Evolutionary conservation across 768 basidiomycete genomes (phyloP), one percentile per base, ranked within the genome.

Genomic region (Termitomyces sp.): DNA sequence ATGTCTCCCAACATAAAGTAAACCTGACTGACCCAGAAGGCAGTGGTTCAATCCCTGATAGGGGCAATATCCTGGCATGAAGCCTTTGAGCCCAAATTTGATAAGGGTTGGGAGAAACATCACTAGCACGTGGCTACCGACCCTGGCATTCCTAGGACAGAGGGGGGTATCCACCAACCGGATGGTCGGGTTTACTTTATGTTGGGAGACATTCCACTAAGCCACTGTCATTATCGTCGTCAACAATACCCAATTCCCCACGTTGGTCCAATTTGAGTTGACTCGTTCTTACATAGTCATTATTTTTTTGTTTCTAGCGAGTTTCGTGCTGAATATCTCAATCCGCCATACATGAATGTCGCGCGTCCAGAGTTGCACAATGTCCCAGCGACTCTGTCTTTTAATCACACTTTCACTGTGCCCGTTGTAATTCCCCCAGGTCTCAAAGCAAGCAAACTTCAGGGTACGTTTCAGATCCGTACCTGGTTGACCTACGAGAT

Each of bases 281-380:
- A 66, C 51, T 55, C 69, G 30, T 56, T 61, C 6, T n/a, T 58
- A 60, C 67, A 61, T 41, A 27, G 27, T 27, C 27, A 27, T 4
- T 27, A 27, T 53, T 71, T 61, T n/a, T 67, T 65, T 24, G 39
- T 50, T 46, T 42, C 30, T 31, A 62, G 61, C 4, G 76, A 78
- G 67, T 78, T 75, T 66, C 75, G 76, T 3, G 70, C 75, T 12
- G 76, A 80, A 63, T 76, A 74, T 57, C 68, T 75, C 34, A 73
- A 74, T 47, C 78, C 77, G 2, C 77, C 78, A 3, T 79, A 74
- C 66, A 76, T 79, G 73, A 69, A 66, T 18, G 66, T 68, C 34
- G 63, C 64, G 5, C 69, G 78, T 15, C 78, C 77, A 6, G 65
- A 65, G 1, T 59, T 76, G 50, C 70, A 65, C 22, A 70, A 74